Percentiles rank a stretch among this genome's conserved stretches.
Conservation (phyloP, 345 rosid species). For the Raphanus raphanistrum region DNA sequence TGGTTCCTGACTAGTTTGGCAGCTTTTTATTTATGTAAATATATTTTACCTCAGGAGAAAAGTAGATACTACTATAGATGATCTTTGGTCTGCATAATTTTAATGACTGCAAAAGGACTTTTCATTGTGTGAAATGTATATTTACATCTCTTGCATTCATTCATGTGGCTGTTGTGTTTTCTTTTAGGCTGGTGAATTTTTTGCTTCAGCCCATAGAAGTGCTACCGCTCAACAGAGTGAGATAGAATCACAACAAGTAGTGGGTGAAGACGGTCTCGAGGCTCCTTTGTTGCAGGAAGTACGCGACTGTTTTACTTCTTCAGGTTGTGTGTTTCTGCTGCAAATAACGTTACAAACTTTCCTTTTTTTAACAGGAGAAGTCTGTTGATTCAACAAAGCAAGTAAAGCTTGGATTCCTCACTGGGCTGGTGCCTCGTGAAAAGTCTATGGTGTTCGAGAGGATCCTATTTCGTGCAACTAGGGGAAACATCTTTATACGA, state of each 20-base stretch:
- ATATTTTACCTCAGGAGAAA: background rate
- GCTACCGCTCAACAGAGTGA: conserved; percentile 80
- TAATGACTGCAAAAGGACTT: background rate
- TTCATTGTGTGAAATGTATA: background rate
- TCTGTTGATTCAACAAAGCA: conserved; percentile 74
- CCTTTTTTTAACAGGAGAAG: conserved; percentile 49
- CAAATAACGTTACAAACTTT: conserved; percentile 1
- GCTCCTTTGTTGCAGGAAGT: conserved; percentile 72
- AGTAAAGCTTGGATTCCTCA: conserved; percentile 81
- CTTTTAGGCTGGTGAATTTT: conserved; percentile 75
- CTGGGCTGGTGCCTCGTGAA: conserved; percentile 89
- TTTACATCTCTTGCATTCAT: background rate
- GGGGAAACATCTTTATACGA: conserved; percentile 80
- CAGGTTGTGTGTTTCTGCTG: conserved; percentile 2
- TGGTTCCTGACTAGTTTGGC: background rate
- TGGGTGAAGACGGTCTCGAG: conserved; percentile 55
- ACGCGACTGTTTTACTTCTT: background rate
- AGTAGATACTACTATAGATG: background rate
- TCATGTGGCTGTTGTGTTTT: conserved; percentile 13
- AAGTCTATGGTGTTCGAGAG: conserved; percentile 94
- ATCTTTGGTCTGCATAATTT: background rate
- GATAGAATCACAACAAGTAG: conserved; percentile 50
- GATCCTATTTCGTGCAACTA: conserved; percentile 93
- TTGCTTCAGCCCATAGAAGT: conserved; percentile 68
- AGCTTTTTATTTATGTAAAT: background rate